Evolutionary conservation across 2,329 filamentous ascomycete species (phyloP).

Genomic region (Ophiobolus disseminans): DNA sequence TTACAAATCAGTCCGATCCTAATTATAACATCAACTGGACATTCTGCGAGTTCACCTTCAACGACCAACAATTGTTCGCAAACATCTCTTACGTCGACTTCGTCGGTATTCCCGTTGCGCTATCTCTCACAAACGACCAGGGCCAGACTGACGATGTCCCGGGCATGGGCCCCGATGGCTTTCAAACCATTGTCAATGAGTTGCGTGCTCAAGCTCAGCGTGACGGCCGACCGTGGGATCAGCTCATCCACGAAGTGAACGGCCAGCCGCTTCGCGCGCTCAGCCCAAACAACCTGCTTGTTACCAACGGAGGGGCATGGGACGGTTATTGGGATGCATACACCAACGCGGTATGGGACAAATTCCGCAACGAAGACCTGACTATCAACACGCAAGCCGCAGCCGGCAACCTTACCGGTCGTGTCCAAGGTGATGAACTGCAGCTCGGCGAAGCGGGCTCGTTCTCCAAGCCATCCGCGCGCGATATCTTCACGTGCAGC

Average conservation of each 20-base stretch:
- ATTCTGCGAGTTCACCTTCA: conserved; percentile 59
- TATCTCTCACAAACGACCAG: conserved; percentile 54
- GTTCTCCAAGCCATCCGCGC: conserved; percentile 64
- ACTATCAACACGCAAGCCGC: conserved; percentile 71
- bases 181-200: conserved; percentile 62
- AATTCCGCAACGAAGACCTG: conserved; percentile 55
- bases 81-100: conserved; percentile 79
- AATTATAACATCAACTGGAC: conserved; percentile 55
- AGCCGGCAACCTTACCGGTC: conserved; percentile 61
- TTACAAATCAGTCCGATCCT: conserved; percentile 66
- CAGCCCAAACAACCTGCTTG: conserved; percentile 55
- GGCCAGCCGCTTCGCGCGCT: conserved; percentile 50
- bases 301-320: conserved; percentile 57
- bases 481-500: conserved; percentile 72
- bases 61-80: conserved; percentile 56
- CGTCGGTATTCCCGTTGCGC: conserved; percentile 56
- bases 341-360: conserved; percentile 59
- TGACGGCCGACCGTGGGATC: conserved; percentile 67
- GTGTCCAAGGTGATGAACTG: conserved; percentile 52
- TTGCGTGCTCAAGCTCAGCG: conserved; percentile 62
- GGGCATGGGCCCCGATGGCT: conserved; percentile 65
- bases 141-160: conserved; percentile 55
- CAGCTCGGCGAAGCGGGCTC: conserved; percentile 52
- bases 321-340: conserved; percentile 61
- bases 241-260: conserved; percentile 59